Evolutionary conservation across 768 basidiomycete genomes (phyloP), one percentile per base, ranked within the genome.

Genomic region (Melanogaster broomeanus): DNA sequence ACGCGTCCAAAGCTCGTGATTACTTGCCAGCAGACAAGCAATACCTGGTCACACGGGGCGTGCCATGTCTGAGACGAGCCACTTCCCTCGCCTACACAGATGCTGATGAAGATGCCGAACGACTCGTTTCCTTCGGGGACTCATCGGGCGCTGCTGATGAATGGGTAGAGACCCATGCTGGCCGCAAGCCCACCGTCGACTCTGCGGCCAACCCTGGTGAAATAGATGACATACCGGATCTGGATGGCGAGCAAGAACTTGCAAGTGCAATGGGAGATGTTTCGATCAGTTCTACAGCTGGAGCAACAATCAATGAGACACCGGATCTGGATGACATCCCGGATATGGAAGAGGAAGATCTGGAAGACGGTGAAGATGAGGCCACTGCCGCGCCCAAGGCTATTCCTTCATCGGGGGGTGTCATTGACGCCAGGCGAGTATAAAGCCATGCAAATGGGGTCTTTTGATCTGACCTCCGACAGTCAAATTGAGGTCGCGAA

Each of bases 111-210:
- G 97, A 98, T 62, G 92, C 90, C 0, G 96, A 99, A 69, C 90
- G 93, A 37, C 74, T 98, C 21, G 80, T 99, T 41, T 84, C 82
- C 31, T 93, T 98, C 59, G 90, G 80, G 1, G 87, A 86, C 61
- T 74, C 81, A 13, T 78, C 79, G 4, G 74, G 73, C 5, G 73
- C 77, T 8, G 86, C 77, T 15, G 94, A 97, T 53, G 96, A 98
- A 60, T 99, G 97, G 97, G 97, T 99, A 18, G 93, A 98, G 69
- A 99, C 97, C 11, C 97, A 99, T 66, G 88, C 94, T 0, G 89
- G 90, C 4, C 82, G 90, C 58, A 80, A 80, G 59, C 21, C 75
- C 15, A 71, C 76, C 19, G 52, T 71, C 43, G 82, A 84, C 56
- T 77, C 79, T 6, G 77, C 77, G 3, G 74, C 74, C 11, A 84